Evolutionary conservation across 2,329 filamentous ascomycete genomes (phyloP).

Genomic region (Paraphaeosphaeria minitans): DNA sequence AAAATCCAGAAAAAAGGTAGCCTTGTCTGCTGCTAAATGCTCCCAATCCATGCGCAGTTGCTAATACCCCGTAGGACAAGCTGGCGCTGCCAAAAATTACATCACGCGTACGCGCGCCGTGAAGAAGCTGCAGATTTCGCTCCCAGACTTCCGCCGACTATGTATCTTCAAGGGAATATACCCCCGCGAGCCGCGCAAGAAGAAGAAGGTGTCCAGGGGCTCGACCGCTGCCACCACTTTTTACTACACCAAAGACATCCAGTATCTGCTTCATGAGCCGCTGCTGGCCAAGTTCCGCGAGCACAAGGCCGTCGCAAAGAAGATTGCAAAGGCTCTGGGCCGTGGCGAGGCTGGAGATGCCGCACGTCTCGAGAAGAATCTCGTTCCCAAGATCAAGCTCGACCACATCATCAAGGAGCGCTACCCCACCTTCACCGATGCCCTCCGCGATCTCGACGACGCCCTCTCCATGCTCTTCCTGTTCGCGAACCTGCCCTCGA

Average conservation of each 20-base stretch:
- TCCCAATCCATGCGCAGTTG: slow-evolving; percentile 10
- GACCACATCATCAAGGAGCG: slow-evolving; percentile 98
- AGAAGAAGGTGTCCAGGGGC: slow-evolving; percentile 94
- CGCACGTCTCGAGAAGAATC: slow-evolving; percentile 85
- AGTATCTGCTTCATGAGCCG: slow-evolving; percentile 96
- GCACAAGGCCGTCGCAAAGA: slow-evolving; percentile 95
- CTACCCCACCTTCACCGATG: slow-evolving; percentile 96
- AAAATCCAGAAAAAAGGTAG: slow-evolving; percentile 67
- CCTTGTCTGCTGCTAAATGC: neutral
- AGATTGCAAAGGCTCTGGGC: slow-evolving; percentile 90
- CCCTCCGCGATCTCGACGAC: slow-evolving; percentile 92
- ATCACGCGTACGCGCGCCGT: slow-evolving; percentile 96
- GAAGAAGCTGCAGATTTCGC: slow-evolving; percentile 94
- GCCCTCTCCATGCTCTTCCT: slow-evolving; percentile 96
- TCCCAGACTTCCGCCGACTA: slow-evolving; percentile 95
- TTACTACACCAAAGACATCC: slow-evolving; percentile 91
- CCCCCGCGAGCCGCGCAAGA: slow-evolving; percentile 92
- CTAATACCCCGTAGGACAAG: slow-evolving; percentile 62
- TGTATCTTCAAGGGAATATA: slow-evolving; percentile 99
- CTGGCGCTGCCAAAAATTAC: slow-evolving; percentile 97
- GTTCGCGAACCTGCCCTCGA: slow-evolving; percentile 94
- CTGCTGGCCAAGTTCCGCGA: slow-evolving; percentile 94
- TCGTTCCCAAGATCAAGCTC: slow-evolving; percentile 85
- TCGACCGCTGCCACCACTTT: slow-evolving; percentile 92
- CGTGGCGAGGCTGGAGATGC: slow-evolving; percentile 91